A percentile compares a stretch with the other conserved stretches of the same genome.
Conservation (phyloP, 1,284 basidiomycete species). For the Porphyrellus sp. region DNA sequence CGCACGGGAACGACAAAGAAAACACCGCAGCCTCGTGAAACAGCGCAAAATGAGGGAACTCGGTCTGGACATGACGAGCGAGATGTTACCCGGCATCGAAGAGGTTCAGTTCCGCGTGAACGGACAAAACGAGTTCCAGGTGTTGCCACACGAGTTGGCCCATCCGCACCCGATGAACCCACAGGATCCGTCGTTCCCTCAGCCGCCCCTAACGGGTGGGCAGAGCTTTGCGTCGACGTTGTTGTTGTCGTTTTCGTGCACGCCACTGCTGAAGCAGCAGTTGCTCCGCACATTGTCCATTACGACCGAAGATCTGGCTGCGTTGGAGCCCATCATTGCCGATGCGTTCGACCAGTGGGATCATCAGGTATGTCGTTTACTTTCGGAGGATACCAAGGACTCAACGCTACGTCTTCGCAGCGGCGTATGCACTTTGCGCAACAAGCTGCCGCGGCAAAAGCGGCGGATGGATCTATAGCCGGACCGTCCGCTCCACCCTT, state of each 20-base stretch:
- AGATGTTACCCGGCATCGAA: conserved; percentile 57
- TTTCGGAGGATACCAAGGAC: background rate
- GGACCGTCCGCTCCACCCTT: conserved; percentile 36
- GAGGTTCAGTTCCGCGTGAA: conserved; percentile 59
- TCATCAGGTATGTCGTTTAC: conserved; percentile 50
- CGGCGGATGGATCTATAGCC: conserved; percentile 35
- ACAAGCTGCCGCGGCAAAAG: conserved; percentile 40
- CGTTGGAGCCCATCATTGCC: conserved; percentile 72
- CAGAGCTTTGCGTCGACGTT: conserved; percentile 72
- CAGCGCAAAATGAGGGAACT: conserved; percentile 73
- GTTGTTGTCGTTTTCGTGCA: conserved; percentile 67
- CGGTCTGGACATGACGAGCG: conserved; percentile 72
- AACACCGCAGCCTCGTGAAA: conserved; percentile 73
- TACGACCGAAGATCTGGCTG: conserved; percentile 73
- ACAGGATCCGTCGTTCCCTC: conserved; percentile 47
- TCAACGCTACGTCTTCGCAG: conserved; percentile 34
- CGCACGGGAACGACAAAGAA: conserved; percentile 72
- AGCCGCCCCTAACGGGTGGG: conserved; percentile 44
- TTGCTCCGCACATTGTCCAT: conserved; percentile 66
- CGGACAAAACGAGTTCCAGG: conserved; percentile 56
- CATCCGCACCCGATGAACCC: conserved; percentile 35
- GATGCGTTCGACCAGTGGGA: conserved; percentile 83
- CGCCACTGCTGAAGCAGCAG: conserved; percentile 68
- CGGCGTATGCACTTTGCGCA: conserved; percentile 65
- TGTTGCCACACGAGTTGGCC: conserved; percentile 52